Percentiles rank a stretch among this genome's conserved stretches.
Evolutionary conservation across 1,284 basidiomycete species (phyloP).

Genomic region (Pholiota adiposa): DNA sequence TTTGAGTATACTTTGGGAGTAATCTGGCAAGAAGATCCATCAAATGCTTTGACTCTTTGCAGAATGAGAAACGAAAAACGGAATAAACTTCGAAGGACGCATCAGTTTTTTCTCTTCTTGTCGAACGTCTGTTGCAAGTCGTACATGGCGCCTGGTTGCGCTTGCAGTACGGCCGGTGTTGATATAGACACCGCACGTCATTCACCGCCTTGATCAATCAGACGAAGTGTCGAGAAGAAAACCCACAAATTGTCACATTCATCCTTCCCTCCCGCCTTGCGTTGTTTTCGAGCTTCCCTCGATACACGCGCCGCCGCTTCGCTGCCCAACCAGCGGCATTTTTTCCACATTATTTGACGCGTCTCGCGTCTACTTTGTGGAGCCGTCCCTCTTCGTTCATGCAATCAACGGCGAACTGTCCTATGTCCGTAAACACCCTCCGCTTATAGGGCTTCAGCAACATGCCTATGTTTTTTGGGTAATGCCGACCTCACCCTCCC

Average conservation of each 20-base stretch:
- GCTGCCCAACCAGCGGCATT: neutral
- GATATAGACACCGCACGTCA: too few relatives aligned
- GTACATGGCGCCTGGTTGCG: too few relatives aligned
- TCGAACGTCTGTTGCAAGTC: too few relatives aligned
- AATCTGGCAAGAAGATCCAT: too few relatives aligned
- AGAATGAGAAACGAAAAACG: too few relatives aligned
- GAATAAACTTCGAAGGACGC: too few relatives aligned
- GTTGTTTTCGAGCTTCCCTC: neutral
- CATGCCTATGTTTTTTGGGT: neutral
- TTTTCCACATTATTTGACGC: neutral
- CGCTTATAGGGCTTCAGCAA: neutral
- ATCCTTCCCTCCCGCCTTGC: neutral
- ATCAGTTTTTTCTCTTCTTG: too few relatives aligned
- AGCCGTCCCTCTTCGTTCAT: neutral
- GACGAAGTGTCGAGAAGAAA: neutral
- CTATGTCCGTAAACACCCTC: neutral
- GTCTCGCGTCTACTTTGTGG: neutral
- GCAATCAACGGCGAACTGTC: conserved; percentile 5
- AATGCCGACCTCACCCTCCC: neutral
- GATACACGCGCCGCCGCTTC: neutral
- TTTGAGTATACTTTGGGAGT: too few relatives aligned
- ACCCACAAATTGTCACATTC: neutral
- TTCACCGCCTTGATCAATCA: neutral
- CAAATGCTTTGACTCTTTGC: too few relatives aligned
- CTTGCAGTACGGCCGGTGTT: too few relatives aligned